Percentiles rank a stretch among this genome's conserved stretches.
Evolutionary conservation across 768 basidiomycete species (phyloP).

Genomic region (Leucosporidium scottii): DNA sequence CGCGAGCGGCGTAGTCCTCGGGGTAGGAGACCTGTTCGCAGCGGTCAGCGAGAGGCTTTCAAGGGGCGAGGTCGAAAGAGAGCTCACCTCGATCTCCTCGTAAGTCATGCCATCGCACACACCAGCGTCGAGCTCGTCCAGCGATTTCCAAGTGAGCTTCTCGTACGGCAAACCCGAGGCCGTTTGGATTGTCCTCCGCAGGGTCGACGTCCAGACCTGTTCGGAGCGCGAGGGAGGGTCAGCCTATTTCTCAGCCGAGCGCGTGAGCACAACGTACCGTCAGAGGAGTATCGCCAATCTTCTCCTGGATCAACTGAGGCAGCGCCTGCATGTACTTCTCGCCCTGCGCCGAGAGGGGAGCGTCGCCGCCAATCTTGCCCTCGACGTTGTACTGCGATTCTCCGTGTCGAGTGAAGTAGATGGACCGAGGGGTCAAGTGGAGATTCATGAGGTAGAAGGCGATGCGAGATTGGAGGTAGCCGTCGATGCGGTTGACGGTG

Average conservation of each 20-base stretch:
- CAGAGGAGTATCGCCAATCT: slow-evolving; percentile 77
- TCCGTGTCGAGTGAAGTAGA: slow-evolving; percentile 93
- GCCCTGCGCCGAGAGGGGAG: slow-evolving; percentile 73
- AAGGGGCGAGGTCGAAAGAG: not conserved
- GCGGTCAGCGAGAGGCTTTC: not conserved
- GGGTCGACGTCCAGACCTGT: slow-evolving; percentile 98
- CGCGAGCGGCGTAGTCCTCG: slow-evolving; percentile 94
- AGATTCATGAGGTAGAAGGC: slow-evolving; percentile 92
- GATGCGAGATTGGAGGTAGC: slow-evolving; percentile 92
- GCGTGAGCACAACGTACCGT: slow-evolving; percentile 53
- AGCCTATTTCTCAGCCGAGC: too few species aligned
- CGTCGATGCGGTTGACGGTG: slow-evolving; percentile 60
- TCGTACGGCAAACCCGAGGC: slow-evolving; percentile 70
- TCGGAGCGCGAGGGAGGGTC: not conserved
- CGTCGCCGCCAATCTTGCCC: slow-evolving; percentile 97
- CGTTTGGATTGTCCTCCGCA: slow-evolving; percentile 86
- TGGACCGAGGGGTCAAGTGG: slow-evolving; percentile 90
- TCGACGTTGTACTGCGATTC: slow-evolving; percentile 95
- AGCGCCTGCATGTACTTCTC: slow-evolving; percentile 77
- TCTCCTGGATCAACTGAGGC: slow-evolving; percentile 77
- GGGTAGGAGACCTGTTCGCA: slow-evolving; percentile 70
- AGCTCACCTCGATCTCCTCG: slow-evolving; percentile 86
- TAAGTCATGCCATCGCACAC: slow-evolving; percentile 99
- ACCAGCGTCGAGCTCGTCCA: slow-evolving; percentile 97
- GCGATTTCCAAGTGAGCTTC: slow-evolving; percentile 95